These are phyloP conservation scores for Bryoerythrophyllum caledonicum DNA, from an alignment of 225 moss, liverwort and hornwort species.

Conservation along the genomic window DNA sequence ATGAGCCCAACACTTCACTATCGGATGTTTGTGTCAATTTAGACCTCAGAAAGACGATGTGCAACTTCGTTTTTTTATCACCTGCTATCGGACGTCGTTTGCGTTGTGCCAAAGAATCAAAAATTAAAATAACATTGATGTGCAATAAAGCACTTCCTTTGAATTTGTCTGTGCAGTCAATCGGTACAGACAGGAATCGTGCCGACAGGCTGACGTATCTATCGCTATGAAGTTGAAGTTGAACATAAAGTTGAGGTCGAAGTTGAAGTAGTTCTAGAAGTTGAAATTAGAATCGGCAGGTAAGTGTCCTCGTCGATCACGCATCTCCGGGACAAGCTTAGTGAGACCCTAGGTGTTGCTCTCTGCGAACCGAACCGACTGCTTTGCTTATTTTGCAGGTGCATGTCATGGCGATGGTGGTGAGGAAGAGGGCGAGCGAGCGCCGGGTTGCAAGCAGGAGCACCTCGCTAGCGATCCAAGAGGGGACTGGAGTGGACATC, in stretches of 20 bases:
- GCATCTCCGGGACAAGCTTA: background rate
- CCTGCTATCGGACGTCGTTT: too few species aligned
- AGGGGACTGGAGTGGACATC: background rate
- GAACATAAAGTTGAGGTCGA: too few species aligned
- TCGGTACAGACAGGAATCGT: background rate
- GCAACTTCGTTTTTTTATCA: too few species aligned
- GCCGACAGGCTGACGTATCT: background rate
- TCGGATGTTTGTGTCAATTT: too few species aligned
- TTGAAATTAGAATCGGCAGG: too few species aligned
- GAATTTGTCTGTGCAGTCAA: background rate
- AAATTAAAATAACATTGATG: too few species aligned
- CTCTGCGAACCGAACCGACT: background rate
- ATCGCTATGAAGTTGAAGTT: background rate
- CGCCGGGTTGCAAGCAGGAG: background rate
- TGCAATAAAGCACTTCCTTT: too few species aligned
- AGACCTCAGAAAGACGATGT: too few species aligned
- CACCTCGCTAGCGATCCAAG: background rate
- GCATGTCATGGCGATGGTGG: background rate
- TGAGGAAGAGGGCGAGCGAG: background rate
- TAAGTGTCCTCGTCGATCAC: too few species aligned
- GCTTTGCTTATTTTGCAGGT: background rate
- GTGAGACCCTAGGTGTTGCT: background rate
- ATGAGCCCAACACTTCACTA: too few species aligned
- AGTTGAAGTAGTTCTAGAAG: too few species aligned
- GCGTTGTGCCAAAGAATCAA: too few species aligned